These are phyloP conservation scores for Haplosporangium gracile DNA, from an alignment of 192 early-diverging fungal genomes.

Conservation along the genomic window DNA sequence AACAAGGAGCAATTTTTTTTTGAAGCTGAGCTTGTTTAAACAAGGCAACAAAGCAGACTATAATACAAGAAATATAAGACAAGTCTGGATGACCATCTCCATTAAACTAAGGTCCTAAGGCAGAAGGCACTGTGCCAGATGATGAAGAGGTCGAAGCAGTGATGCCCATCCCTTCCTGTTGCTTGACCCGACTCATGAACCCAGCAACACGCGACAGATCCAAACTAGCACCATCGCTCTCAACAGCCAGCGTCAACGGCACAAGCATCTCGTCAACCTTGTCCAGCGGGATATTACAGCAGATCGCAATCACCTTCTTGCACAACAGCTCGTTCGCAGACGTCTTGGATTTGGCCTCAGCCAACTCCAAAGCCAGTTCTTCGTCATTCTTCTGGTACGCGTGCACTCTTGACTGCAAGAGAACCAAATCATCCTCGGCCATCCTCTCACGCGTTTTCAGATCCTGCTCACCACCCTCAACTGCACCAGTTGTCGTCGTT, in stretches of 20 bases:
- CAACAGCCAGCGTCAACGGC: conserved; percentile 82
- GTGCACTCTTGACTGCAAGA: conserved; percentile 51
- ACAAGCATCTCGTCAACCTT: conserved; percentile 84
- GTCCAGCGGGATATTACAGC: conserved; percentile 84
- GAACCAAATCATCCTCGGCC: conserved; percentile 48
- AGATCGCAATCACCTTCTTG: conserved; percentile 86
- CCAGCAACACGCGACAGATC: conserved; percentile 60
- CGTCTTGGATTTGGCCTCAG: conserved; percentile 63
- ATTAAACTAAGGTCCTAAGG: neutral
- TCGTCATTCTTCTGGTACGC: conserved; percentile 58
- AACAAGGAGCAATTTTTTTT: too few relatives aligned
- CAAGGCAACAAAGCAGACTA: too few relatives aligned
- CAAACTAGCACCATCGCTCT: conserved; percentile 72
- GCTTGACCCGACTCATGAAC: conserved; percentile 63
- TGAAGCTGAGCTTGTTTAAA: too few relatives aligned
- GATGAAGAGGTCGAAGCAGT: neutral
- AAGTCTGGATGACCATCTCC: too few relatives aligned
- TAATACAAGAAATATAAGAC: too few relatives aligned
- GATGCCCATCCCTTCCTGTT: conserved; percentile 37
- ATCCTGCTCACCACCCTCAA: neutral
- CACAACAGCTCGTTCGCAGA: conserved; percentile 81
- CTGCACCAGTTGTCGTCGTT: conserved; percentile 6
- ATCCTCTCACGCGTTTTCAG: conserved; percentile 21
- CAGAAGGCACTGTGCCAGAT: neutral
- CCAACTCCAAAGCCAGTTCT: conserved; percentile 70